Evolutionary conservation across 2,329 filamentous ascomycete genomes (phyloP), one percentile per base, ranked within the genome.

Genomic region (Decorospora gaudefroyi): DNA sequence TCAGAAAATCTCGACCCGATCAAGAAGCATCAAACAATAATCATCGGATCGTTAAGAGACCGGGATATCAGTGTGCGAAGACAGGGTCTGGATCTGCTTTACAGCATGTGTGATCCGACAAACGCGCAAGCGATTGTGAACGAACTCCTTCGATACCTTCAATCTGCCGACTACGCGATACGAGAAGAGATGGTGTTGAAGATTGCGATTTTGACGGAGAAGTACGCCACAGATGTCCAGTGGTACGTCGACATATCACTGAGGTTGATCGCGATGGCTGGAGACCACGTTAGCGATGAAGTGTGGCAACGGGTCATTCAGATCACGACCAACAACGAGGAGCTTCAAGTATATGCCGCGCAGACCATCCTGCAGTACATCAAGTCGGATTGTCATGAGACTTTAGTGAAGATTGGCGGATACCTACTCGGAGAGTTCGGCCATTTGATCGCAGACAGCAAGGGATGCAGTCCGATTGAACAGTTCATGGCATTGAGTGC

Each of bases 221-320:
- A 97, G 68, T 99, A 99, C 68, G 93, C 93, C 16, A 96, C 91
- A 0, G 93, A 99, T 64, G 89, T 96, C 13, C 92, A 97, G 74
- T 99, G 93, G 93, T 99, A 99, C 70, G 95, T 99, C 51, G 92
- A 99, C 67, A 96, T 97, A 58, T 96, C 93, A 8, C 78, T 99
- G 56, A 85, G 92, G 42, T 81, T 99, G 38, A 91, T 99, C 46
- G 90, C 92, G 46, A 91, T 97, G 83, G 93, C 95, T 3, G 93
- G 93, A 57, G 93, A 99, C 64, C 93, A 99, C 69, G 92, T 99
- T 58, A 97, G 92, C 71, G 95, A 99, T 53, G 93, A 99, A 73
- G 93, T 99, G 12, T 99, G 93, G 93, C 93, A 99, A 70, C 85
- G 93, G 60, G 92, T 99, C 42, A 96, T 96, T 52, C 93, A 99